phyloP scores from a whole-genome alignment of 169 alveolate genomes.

The Plasmodium ovale region DNA sequence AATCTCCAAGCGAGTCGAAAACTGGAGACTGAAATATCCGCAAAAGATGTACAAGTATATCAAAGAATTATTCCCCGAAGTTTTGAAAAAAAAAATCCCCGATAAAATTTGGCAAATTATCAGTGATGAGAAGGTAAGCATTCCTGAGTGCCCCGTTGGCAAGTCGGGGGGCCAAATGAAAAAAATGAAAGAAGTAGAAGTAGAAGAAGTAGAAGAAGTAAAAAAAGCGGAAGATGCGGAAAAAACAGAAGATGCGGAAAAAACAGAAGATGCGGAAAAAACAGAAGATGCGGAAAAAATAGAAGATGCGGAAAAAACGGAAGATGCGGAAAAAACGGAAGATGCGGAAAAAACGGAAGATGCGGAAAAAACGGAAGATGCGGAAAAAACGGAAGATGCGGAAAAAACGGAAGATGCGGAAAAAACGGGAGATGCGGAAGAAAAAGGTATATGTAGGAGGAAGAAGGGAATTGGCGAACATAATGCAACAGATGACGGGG shows the following conservation, averaged over 20 bases:
- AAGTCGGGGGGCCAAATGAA: not conserved
- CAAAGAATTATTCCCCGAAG: conserved; percentile 76
- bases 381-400: not conserved
- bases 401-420: conserved; percentile 1
- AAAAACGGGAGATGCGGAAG: not conserved
- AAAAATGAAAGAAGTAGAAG: not conserved
- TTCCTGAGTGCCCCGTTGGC: not conserved
- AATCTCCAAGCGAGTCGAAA: conserved; percentile 83
- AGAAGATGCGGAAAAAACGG: not conserved
- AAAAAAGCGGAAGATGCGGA: not conserved
- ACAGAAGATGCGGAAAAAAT: not conserved
- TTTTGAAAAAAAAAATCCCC: conserved; percentile 48
- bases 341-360: not conserved
- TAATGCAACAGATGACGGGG: too few species aligned
- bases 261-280: not conserved
- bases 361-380: not conserved
- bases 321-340: not conserved
- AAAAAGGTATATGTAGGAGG: not conserved
- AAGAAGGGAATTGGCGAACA: not conserved
- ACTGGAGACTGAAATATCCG: conserved; percentile 86
- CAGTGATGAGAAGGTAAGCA: conserved; percentile 31
- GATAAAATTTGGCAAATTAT: conserved; percentile 43
- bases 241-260: not conserved
- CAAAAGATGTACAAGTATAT: conserved; percentile 76
- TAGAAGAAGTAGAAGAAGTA: conserved; percentile 24